phyloP scores from a whole-genome alignment of 148 eudicot genomes.

The Diospyros lotus region DNA sequence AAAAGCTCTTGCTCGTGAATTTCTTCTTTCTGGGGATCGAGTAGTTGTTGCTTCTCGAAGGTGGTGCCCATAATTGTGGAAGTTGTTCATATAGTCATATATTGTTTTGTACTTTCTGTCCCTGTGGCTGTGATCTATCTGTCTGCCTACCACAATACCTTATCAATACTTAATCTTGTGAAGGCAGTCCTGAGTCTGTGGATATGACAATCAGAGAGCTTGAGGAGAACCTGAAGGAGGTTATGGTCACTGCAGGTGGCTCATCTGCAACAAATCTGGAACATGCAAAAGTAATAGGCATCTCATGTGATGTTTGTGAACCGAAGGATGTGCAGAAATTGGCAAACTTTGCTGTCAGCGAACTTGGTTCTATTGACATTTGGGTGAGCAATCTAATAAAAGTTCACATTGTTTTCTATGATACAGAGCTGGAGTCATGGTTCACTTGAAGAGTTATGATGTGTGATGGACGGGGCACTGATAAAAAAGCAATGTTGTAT shows the following conservation, averaged over 20 bases:
- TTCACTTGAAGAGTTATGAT: neutral
- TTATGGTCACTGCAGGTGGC: conserved; percentile 34
- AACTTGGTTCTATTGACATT: conserved; percentile 84
- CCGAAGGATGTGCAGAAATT: conserved; percentile 73
- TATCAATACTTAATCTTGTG: conserved; percentile 18
- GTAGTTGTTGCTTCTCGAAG: conserved; percentile 94
- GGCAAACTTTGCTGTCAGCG: conserved; percentile 63
- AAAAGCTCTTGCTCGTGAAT: conserved; percentile 97
- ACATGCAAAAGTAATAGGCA: conserved; percentile 84
- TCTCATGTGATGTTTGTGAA: conserved; percentile 84
- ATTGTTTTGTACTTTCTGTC: neutral
- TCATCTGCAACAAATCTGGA: conserved; percentile 36
- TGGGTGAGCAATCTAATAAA: conserved; percentile 58
- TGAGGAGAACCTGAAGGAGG: conserved; percentile 68
- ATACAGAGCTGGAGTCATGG: neutral
- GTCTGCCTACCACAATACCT: conserved; percentile 15
- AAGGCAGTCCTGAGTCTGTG: conserved; percentile 76
- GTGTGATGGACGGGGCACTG: neutral
- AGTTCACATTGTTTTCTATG: neutral
- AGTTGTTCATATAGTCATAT: neutral
- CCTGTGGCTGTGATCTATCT: conserved; percentile 4
- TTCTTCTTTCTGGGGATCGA: conserved; percentile 93
- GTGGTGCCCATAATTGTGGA: conserved; percentile 31
- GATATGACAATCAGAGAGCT: conserved; percentile 80
- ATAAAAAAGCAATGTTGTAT: neutral